Evolutionary conservation across 805 yeast genomes (phyloP).

Genomic region (Yarrowia deformans): DNA sequence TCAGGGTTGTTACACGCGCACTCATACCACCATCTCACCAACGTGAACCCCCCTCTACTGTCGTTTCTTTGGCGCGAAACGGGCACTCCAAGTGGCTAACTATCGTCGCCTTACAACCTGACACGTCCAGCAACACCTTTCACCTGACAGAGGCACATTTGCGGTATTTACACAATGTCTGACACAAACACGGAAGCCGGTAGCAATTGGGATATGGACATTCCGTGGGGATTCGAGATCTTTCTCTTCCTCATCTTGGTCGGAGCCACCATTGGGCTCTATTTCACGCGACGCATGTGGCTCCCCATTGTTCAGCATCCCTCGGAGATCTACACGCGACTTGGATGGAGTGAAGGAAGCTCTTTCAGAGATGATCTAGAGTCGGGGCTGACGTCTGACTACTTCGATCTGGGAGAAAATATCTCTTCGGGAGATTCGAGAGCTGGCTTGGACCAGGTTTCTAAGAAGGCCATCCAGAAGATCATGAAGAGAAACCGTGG

Average conservation of each 20-base stretch:
- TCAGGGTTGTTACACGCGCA: not conserved
- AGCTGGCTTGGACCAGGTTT: conserved; percentile 64
- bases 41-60: not conserved
- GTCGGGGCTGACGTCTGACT: conserved; percentile 64
- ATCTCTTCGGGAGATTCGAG: conserved; percentile 60
- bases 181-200: conserved; percentile 12
- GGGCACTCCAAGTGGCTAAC: not conserved
- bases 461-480: conserved; percentile 59
- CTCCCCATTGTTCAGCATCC: conserved; percentile 29
- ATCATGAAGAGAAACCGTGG: conserved; percentile 60
- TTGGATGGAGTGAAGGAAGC: conserved; percentile 29
- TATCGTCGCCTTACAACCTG: not conserved
- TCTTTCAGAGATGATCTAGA: conserved; percentile 59
- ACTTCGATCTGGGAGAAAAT: conserved; percentile 62
- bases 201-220: conserved; percentile 28
- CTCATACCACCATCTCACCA: not conserved
- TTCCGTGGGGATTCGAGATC: conserved; percentile 30
- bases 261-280: conserved; percentile 3
- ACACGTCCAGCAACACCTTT: not conserved
- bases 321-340: conserved; percentile 17
- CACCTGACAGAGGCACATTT: not conserved
- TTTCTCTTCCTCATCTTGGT: conserved; percentile 7
- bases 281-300: conserved; percentile 18
- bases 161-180: conserved; percentile 23
- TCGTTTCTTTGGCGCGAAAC: not conserved